A percentile compares a stretch with the other conserved stretches of the same genome.
Evolutionary conservation across 2,329 filamentous ascomycete species (phyloP).

Genomic region (Paecilomyces niveus): DNA sequence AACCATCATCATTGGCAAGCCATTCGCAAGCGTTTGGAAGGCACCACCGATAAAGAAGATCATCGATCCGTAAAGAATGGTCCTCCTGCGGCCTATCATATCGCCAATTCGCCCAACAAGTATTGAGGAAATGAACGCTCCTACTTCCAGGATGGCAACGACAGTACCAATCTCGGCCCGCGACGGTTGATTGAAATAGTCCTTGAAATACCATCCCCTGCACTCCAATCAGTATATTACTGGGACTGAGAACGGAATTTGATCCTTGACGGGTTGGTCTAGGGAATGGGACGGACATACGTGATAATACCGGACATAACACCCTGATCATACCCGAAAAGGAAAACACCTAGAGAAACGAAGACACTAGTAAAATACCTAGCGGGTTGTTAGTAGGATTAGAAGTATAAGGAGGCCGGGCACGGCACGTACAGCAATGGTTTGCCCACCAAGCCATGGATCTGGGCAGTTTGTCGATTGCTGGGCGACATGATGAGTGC

Average conservation of each 20-base stretch:
- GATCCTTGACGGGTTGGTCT: neutral
- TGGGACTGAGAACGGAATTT: neutral
- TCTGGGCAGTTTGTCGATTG: constrained; percentile 59
- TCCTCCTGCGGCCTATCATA: constrained; percentile 78
- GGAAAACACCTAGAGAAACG: constrained; percentile 56
- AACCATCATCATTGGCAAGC: constrained; percentile 81
- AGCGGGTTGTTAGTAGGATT: constrained; percentile 17
- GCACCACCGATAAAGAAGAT: constrained; percentile 81
- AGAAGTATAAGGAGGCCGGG: constrained; percentile 1
- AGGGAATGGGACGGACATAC: constrained; percentile 30
- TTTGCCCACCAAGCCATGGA: constrained; percentile 92
- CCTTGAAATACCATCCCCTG: constrained; percentile 79
- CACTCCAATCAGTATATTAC: constrained; percentile 8
- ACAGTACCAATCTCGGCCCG: constrained; percentile 88
- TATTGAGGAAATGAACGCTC: constrained; percentile 84
- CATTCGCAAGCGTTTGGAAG: constrained; percentile 71
- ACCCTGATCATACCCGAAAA: constrained; percentile 60
- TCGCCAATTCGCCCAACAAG: constrained; percentile 84
- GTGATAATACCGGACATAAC: constrained; percentile 66
- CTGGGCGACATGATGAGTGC: constrained; percentile 79
- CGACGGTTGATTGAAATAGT: constrained; percentile 87
- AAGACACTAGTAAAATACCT: constrained; percentile 92
- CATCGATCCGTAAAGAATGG: constrained; percentile 87
- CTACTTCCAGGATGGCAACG: constrained; percentile 93
- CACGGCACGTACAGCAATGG: constrained; percentile 66